These are phyloP conservation scores for Saprolegnia diclina DNA, from an alignment of 352 stramenopile species.

Conservation along the genomic window DNA sequence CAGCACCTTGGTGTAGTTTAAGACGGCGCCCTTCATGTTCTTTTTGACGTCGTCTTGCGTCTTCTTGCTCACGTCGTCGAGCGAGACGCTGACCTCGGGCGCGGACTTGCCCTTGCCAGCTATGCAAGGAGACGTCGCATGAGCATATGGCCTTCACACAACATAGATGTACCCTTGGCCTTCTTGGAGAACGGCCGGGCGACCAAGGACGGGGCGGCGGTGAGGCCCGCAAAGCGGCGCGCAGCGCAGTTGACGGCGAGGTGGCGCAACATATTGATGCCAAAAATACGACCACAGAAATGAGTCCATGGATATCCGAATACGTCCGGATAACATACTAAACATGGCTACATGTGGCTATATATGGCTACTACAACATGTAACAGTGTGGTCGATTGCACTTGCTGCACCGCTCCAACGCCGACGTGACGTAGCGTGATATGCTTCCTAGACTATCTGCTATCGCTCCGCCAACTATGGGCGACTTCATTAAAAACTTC, in stretches of 20 bases:
- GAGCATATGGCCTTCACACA: neutral
- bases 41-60: constrained; percentile 36
- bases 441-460: too few species aligned
- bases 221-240: neutral
- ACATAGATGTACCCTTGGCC: neutral
- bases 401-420: too few species aligned
- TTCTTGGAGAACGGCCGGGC: constrained; percentile 8
- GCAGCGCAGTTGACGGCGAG: neutral
- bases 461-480: too few species aligned
- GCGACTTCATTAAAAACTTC: too few species aligned
- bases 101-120: neutral
- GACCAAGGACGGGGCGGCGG: neutral
- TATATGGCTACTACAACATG: neutral
- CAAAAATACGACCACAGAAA: neutral
- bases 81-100: neutral
- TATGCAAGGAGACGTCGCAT: neutral
- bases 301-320: neutral
- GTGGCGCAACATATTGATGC: neutral
- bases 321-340: neutral
- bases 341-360: neutral
- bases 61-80: constrained; percentile 1
- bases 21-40: constrained; percentile 73
- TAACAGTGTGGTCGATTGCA: too few species aligned
- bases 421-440: too few species aligned
- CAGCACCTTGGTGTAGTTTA: constrained; percentile 68